These are phyloP conservation scores for Phytomonas sp. DNA, from an alignment of 208 protist genomes.

Conservation along the genomic window DNA sequence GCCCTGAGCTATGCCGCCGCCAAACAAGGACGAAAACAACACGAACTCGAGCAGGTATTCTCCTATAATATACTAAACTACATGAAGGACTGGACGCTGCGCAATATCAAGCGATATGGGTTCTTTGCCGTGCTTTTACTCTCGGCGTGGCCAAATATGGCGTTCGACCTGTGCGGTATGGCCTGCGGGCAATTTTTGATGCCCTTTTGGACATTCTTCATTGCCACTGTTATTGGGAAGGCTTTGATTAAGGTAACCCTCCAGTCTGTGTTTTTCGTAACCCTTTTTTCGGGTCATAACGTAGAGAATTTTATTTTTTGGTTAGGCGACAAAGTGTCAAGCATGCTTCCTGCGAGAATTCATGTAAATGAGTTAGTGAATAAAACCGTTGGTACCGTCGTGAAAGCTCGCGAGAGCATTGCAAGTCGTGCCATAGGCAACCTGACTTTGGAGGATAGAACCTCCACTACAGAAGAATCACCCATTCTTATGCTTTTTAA, in stretches of 20 bases:
- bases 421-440: constrained; percentile 34
- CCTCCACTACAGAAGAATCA: constrained; percentile 18
- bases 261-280: constrained; percentile 84
- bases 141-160: constrained; percentile 93
- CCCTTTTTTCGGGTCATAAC: constrained; percentile 78
- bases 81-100: constrained; percentile 75
- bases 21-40: background rate
- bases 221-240: constrained; percentile 94
- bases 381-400: constrained; percentile 35
- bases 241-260: constrained; percentile 87
- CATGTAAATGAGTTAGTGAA: constrained; percentile 22
- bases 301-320: constrained; percentile 50
- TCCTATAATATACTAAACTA: constrained; percentile 53
- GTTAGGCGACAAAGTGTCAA: constrained; percentile 17
- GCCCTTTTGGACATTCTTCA: constrained; percentile 96
- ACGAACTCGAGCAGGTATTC: background rate
- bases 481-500: constrained; percentile 39
- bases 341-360: constrained; percentile 22
- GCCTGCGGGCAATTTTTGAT: constrained; percentile 94
- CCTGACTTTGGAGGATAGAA: constrained; percentile 4
- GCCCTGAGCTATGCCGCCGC: constrained; percentile 82
- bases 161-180: constrained; percentile 96
- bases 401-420: constrained; percentile 62
- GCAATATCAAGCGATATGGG: constrained; percentile 77
- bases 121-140: constrained; percentile 93